Percentiles rank a stretch among this genome's conserved stretches.
Conservation (phyloP, 768 basidiomycete species). For the Lyophyllum semitale region DNA sequence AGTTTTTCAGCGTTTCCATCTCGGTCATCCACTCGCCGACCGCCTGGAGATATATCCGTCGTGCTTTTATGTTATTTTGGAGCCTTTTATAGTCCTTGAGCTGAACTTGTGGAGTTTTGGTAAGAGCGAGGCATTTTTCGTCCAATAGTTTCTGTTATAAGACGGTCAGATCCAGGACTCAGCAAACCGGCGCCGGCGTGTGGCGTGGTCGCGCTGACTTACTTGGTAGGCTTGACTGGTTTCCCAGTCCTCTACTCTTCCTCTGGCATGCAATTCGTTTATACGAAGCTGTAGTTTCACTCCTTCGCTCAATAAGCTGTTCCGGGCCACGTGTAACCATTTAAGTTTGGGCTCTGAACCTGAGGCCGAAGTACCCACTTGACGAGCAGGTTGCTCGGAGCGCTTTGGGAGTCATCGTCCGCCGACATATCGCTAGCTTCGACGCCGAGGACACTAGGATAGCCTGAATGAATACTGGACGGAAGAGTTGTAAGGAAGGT, state of each 20-base stretch:
- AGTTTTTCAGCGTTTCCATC: neutral
- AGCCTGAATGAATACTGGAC: no score
- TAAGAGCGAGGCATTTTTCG: slow-evolving; percentile 1
- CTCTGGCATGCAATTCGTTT: neutral
- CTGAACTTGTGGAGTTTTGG: neutral
- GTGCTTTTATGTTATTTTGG: neutral
- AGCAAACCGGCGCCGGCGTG: neutral
- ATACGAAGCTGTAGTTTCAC: slow-evolving; percentile 4
- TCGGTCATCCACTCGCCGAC: neutral
- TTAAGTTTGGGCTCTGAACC: neutral
- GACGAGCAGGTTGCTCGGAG: neutral
- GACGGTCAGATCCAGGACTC: neutral
- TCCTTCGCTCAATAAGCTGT: slow-evolving; percentile 7
- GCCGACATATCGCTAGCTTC: neutral
- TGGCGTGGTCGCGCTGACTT: neutral
- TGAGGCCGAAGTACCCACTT: neutral
- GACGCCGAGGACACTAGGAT: neutral
- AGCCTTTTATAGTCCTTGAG: slow-evolving; percentile 1
- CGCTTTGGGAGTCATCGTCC: neutral
- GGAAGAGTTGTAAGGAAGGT: no score
- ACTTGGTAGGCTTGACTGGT: neutral
- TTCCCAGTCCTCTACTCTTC: slow-evolving; percentile 1
- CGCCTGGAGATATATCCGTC: neutral
- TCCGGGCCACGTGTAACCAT: neutral
- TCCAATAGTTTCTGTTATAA: slow-evolving; percentile 2